phyloP scores from a whole-genome alignment of 1,284 basidiomycete species.

The Malassezia obtusa region DNA sequence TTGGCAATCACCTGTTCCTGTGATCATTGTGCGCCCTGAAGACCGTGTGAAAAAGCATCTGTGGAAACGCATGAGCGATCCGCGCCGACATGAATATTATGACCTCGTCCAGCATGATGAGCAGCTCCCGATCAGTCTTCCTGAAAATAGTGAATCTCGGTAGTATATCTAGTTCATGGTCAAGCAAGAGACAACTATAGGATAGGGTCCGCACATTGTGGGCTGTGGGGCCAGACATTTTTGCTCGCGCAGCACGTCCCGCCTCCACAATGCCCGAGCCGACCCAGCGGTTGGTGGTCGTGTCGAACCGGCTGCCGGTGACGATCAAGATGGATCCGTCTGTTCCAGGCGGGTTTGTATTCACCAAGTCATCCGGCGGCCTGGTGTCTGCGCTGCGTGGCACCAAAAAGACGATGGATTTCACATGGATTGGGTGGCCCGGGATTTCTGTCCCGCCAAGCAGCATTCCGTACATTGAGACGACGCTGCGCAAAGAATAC shows the following conservation, averaged over 20 bases:
- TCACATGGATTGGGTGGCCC: slow-evolving; percentile 49
- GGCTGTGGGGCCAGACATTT: neutral
- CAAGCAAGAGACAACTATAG: no score
- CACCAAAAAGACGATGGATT: slow-evolving; percentile 43
- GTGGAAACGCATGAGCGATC: slow-evolving; percentile 41
- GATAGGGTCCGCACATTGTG: neutral
- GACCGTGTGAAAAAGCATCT: slow-evolving; percentile 45
- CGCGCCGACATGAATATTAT: slow-evolving; percentile 40
- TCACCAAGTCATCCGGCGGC: slow-evolving; percentile 42
- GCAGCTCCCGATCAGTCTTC: slow-evolving; percentile 30
- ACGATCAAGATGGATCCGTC: slow-evolving; percentile 44
- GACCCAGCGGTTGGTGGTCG: slow-evolving; percentile 66
- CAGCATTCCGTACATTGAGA: slow-evolving; percentile 41
- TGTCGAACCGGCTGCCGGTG: slow-evolving; percentile 79
- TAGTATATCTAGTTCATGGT: neutral
- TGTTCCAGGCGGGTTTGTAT: slow-evolving; percentile 42
- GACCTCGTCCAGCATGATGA: slow-evolving; percentile 30
- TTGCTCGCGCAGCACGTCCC: neutral
- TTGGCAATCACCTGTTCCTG: slow-evolving; percentile 42
- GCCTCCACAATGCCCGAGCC: slow-evolving; percentile 8
- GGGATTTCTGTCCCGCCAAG: slow-evolving; percentile 35
- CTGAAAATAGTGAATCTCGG: neutral
- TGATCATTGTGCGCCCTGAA: slow-evolving; percentile 45
- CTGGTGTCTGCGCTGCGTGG: slow-evolving; percentile 45
- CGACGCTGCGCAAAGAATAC: slow-evolving; percentile 79